phyloP scores from a whole-genome alignment of 371 early-diverging fungal species.

The Mucor velutinosus region DNA sequence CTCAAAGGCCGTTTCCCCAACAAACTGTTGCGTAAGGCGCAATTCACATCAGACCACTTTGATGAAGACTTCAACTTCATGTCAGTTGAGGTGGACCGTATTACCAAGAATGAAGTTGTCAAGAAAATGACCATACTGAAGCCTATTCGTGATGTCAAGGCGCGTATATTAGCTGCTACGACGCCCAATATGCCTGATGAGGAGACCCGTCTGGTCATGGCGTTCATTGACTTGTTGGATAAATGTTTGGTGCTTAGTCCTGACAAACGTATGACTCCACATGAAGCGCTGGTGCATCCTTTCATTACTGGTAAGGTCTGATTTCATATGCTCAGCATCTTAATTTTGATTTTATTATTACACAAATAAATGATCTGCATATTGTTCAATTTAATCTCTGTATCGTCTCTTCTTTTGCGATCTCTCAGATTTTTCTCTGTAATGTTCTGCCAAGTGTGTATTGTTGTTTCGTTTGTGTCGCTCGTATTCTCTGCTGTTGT shows the following conservation, averaged over 20 bases:
- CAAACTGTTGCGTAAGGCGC: slow-evolving; percentile 81
- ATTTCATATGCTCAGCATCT: neutral
- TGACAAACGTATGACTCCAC: slow-evolving; percentile 88
- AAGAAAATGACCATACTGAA: slow-evolving; percentile 66
- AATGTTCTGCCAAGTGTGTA: slow-evolving; percentile 14
- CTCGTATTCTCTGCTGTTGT: slow-evolving; percentile 2
- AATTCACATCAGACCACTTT: slow-evolving; percentile 83
- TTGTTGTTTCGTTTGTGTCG: slow-evolving; percentile 11
- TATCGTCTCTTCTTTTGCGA: neutral
- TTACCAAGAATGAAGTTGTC: slow-evolving; percentile 74
- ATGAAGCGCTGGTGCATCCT: slow-evolving; percentile 88
- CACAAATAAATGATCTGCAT: neutral
- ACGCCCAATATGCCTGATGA: slow-evolving; percentile 55
- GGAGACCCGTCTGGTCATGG: slow-evolving; percentile 46
- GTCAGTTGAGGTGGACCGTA: slow-evolving; percentile 68
- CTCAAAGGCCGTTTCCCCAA: slow-evolving; percentile 87
- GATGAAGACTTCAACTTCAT: slow-evolving; percentile 75
- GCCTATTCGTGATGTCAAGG: slow-evolving; percentile 71
- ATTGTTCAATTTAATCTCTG: neutral
- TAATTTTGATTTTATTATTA: too few species aligned
- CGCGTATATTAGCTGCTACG: slow-evolving; percentile 61
- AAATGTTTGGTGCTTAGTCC: slow-evolving; percentile 89
- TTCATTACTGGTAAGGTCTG: slow-evolving; percentile 70
- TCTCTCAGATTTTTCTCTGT: slow-evolving; percentile 13
- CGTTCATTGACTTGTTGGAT: slow-evolving; percentile 84